These are phyloP conservation scores for Alternaria triticimaculans DNA, from an alignment of 2,329 filamentous ascomycete genomes.

Conservation along the genomic window DNA sequence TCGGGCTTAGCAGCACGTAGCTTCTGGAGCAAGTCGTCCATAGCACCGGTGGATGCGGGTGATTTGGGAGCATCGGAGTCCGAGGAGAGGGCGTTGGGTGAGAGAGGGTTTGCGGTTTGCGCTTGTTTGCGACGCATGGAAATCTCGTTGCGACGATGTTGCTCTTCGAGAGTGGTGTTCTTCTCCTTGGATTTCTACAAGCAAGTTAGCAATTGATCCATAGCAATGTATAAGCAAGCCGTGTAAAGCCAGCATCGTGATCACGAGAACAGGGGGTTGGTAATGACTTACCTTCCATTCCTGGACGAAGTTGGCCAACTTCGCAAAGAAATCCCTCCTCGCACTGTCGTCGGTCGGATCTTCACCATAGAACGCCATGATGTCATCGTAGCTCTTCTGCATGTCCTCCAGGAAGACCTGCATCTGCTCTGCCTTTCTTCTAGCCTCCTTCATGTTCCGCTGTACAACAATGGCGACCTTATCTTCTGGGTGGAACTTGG, in stretches of 20 bases:
- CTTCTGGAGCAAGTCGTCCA: conserved; percentile 96
- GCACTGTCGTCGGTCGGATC: conserved; percentile 90
- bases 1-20: conserved; percentile 91
- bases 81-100: conserved; percentile 54
- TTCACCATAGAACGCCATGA: conserved; percentile 96
- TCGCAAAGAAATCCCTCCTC: conserved; percentile 93
- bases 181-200: conserved; percentile 85
- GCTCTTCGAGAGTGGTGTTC: conserved; percentile 84
- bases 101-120: conserved; percentile 60
- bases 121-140: conserved; percentile 83
- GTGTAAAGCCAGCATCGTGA: background rate
- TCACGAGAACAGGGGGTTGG: background rate
- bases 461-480: conserved; percentile 91
- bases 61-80: conserved; percentile 57
- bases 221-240: background rate
- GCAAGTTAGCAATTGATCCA: conserved; percentile 5
- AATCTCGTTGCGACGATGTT: conserved; percentile 81
- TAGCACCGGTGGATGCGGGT: conserved; percentile 81
- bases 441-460: conserved; percentile 93
- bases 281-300: conserved; percentile 78
- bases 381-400: conserved; percentile 88
- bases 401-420: conserved; percentile 92
- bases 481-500: conserved; percentile 97
- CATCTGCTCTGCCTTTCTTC: conserved; percentile 95
- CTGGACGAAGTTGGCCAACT: conserved; percentile 84